Evolutionary conservation across 148 eudicot species (phyloP).

Genomic region (Suaeda aralocaspica): DNA sequence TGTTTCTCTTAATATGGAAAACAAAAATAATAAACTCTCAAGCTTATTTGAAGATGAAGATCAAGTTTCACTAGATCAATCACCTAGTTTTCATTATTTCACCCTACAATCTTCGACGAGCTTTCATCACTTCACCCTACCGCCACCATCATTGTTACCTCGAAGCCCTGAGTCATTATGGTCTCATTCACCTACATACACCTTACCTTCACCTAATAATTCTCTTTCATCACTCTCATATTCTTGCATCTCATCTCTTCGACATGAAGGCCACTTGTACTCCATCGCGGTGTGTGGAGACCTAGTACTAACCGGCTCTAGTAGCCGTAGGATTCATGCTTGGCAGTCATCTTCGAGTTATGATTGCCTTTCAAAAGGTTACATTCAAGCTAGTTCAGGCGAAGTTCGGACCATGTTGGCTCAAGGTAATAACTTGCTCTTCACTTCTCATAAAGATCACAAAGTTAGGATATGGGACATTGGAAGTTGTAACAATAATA

Average conservation of each 20-base stretch:
- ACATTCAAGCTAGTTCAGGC: conserved; percentile 32
- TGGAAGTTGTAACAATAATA: conserved; percentile 2
- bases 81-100: conserved; percentile 21
- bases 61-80: neutral
- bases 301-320: conserved; percentile 44
- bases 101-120: too few species aligned
- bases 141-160: conserved; percentile 14
- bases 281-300: conserved; percentile 35
- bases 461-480: conserved; percentile 47
- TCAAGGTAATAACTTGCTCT: conserved; percentile 40
- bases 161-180: conserved; percentile 43
- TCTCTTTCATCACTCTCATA: conserved; percentile 32
- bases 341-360: conserved; percentile 48
- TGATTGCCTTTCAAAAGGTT: conserved; percentile 41
- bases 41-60: neutral
- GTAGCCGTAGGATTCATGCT: conserved; percentile 39
- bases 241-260: conserved; percentile 49
- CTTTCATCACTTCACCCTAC: neutral
- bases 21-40: too few species aligned
- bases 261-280: conserved; percentile 39
- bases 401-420: conserved; percentile 42
- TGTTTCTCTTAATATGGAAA: too few species aligned
- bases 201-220: conserved; percentile 16
- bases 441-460: conserved; percentile 48
- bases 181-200: conserved; percentile 34